A percentile compares a stretch with the other conserved stretches of the same genome.
Conservation (phyloP, 495 filamentous ascomycete species). For the Tuber umbilicatum region DNA sequence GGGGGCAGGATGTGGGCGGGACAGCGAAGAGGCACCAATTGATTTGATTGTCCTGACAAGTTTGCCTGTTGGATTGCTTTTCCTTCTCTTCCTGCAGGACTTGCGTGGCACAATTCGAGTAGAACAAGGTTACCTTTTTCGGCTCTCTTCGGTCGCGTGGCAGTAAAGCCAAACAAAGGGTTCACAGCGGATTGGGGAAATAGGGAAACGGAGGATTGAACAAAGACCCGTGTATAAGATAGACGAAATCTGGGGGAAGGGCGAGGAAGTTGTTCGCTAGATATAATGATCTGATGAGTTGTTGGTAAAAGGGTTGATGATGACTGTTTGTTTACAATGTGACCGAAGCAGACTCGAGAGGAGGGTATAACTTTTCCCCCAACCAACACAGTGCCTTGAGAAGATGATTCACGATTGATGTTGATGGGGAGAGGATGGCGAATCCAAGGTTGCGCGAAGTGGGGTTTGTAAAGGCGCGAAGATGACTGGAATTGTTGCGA, state of each 20-base stretch:
- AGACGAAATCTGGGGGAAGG: constrained; percentile 33
- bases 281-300: constrained; percentile 29
- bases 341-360: background rate
- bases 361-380: background rate
- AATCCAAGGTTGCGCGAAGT: background rate
- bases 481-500: background rate
- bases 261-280: constrained; percentile 6
- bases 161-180: constrained; percentile 29
- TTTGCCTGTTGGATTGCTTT: constrained; percentile 19
- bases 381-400: background rate
- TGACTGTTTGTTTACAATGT: constrained; percentile 1
- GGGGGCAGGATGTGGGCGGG: background rate
- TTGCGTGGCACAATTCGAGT: constrained; percentile 40
- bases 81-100: constrained; percentile 29
- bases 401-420: constrained; percentile 1
- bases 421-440: background rate
- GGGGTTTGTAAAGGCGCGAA: background rate
- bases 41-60: constrained; percentile 18
- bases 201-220: constrained; percentile 5
- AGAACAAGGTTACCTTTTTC: constrained; percentile 33
- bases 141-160: constrained; percentile 36
- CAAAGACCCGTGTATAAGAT: constrained; percentile 22
- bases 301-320: constrained; percentile 18
- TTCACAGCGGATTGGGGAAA: constrained; percentile 6
- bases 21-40: constrained; percentile 28